Evolutionary conservation across 2,329 filamentous ascomycete genomes (phyloP).

Genomic region (Pezicula rhizophila): DNA sequence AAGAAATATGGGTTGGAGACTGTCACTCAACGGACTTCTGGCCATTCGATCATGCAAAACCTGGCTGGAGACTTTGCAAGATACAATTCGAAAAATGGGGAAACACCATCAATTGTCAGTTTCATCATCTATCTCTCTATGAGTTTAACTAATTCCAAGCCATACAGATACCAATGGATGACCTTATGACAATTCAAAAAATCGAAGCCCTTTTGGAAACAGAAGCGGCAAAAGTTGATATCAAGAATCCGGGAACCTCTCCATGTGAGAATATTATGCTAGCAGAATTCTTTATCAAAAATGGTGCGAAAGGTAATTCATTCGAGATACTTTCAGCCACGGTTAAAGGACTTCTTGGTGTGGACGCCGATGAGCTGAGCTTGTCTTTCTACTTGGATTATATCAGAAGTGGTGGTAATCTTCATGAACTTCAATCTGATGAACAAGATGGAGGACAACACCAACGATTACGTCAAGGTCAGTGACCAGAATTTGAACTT

Average conservation of each 20-base stretch:
- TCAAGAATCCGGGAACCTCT: too few species aligned
- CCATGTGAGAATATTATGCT: slow-evolving; percentile 13
- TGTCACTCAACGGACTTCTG: slow-evolving; percentile 41
- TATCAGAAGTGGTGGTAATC: slow-evolving; percentile 44
- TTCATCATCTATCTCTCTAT: neutral
- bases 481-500: too few species aligned
- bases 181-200: too few species aligned
- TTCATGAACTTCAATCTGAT: slow-evolving; percentile 47
- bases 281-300: slow-evolving; percentile 29
- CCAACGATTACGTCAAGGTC: slow-evolving; percentile 3
- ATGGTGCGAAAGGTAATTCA: slow-evolving; percentile 26
- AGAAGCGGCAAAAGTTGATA: too few species aligned
- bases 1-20: slow-evolving; percentile 36
- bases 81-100: slow-evolving; percentile 19
- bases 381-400: slow-evolving; percentile 51
- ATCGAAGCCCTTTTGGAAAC: too few species aligned
- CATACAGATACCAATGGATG: too few species aligned
- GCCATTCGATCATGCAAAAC: slow-evolving; percentile 37
- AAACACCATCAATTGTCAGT: neutral
- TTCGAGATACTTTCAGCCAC: slow-evolving; percentile 31
- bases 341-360: slow-evolving; percentile 43
- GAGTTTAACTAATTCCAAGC: neutral
- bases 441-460: slow-evolving; percentile 38
- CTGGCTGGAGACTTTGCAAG: slow-evolving; percentile 32
- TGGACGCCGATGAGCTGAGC: slow-evolving; percentile 41